These are phyloP conservation scores for Aurantiochytrium sp. DNA, from an alignment of 108 stramenopile species.

Conservation along the genomic window DNA sequence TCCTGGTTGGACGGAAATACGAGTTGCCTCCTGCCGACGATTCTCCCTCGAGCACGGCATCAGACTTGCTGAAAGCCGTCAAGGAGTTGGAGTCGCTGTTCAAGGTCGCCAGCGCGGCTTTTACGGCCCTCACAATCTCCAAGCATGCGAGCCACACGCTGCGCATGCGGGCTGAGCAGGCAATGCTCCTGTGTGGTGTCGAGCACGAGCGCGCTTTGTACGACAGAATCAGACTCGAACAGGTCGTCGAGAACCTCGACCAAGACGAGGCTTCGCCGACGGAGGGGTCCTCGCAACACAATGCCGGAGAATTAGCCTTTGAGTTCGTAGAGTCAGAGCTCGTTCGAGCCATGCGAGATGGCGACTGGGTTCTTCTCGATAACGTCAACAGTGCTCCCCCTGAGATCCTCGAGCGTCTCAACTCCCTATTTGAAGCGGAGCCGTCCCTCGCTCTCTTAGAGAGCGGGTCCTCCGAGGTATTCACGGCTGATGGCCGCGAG, in stretches of 20 bases:
- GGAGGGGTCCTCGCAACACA: neutral
- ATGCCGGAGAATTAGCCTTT: conserved; percentile 1
- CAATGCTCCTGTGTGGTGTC: neutral
- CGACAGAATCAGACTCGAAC: neutral
- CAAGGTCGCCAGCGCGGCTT: neutral
- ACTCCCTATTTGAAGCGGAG: conserved; percentile 35
- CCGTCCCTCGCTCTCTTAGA: neutral
- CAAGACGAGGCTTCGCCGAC: neutral
- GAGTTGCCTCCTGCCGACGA: neutral
- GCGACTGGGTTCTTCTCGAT: conserved; percentile 40
- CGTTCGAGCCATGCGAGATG: conserved; percentile 33
- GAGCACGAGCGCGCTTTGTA: neutral
- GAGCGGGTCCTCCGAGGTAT: neutral
- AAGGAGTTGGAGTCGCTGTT: neutral
- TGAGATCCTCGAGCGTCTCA: conserved; percentile 40
- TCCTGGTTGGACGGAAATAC: neutral
- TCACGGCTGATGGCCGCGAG: conserved; percentile 13
- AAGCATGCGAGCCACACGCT: neutral
- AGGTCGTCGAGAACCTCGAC: neutral
- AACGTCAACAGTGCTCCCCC: conserved; percentile 41
- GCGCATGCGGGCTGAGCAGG: neutral
- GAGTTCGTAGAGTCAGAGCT: conserved; percentile 37
- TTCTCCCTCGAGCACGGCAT: neutral
- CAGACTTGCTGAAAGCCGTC: conserved; percentile 2
- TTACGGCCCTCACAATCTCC: neutral